Conservation (phyloP, 768 basidiomycete species). For the Russula olivacea region DNA sequence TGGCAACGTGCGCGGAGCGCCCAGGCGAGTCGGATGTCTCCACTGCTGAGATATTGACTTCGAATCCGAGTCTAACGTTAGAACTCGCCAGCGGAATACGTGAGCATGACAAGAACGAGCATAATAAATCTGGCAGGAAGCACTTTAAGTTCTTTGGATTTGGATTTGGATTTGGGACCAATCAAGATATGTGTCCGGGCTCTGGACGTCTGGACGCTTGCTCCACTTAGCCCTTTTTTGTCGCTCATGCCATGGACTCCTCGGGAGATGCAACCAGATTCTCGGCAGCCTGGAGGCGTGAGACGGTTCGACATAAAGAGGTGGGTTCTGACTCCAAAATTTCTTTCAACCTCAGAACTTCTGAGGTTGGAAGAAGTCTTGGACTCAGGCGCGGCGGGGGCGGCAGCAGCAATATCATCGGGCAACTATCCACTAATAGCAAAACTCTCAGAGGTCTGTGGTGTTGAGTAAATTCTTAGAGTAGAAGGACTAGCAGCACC, state of each 20-base stretch:
- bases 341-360: no score
- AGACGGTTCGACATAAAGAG: not conserved
- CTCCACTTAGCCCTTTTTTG: not conserved
- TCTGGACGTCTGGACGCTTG: not conserved
- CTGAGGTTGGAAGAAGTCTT: not conserved
- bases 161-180: not conserved
- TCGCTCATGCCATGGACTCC: not conserved
- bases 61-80: not conserved
- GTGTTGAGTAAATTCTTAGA: not conserved
- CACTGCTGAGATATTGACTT: not conserved
- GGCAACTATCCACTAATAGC: not conserved
- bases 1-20: not conserved
- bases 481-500: no score
- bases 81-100: slow-evolving; percentile 4
- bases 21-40: not conserved
- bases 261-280: not conserved
- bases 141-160: not conserved
- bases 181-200: not conserved
- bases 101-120: not conserved
- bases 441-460: not conserved
- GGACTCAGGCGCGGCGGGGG: no score
- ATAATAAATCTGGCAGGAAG: not conserved
- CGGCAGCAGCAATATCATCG: not conserved
- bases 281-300: not conserved
- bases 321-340: no score